Evolutionary conservation across 2,329 filamentous ascomycete species (phyloP).

Genomic region (Diplodia scrobiculata): DNA sequence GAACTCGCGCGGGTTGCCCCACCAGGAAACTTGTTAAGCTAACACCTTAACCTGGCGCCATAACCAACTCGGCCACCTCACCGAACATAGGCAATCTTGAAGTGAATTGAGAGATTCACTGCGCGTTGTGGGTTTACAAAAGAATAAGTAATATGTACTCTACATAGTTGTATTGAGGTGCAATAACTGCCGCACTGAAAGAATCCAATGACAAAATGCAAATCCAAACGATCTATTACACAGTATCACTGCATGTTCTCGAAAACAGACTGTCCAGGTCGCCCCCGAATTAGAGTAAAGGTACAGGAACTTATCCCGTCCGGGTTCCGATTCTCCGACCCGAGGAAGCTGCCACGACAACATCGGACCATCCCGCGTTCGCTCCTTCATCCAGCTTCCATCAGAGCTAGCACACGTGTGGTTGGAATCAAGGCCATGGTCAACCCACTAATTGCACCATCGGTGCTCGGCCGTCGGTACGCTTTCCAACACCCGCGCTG

Average conservation of each 20-base stretch:
- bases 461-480: not conserved
- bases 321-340: not conserved
- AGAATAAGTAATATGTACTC: too few relatives aligned
- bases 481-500: not conserved
- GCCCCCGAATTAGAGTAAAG: too few relatives aligned
- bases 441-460: not conserved
- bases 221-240: too few relatives aligned
- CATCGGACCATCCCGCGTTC: not conserved
- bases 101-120: not conserved
- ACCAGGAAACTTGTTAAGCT: slow-evolving; percentile 29
- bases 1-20: slow-evolving; percentile 29
- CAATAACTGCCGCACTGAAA: not conserved
- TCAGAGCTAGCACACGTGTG: not conserved
- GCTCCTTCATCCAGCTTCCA: too few relatives aligned
- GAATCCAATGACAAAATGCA: too few relatives aligned
- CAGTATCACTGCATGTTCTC: too few relatives aligned
- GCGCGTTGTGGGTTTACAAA: too few relatives aligned
- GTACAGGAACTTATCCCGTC: too few relatives aligned
- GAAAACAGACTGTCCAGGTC: too few relatives aligned
- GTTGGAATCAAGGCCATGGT: not conserved
- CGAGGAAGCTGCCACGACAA: not conserved
- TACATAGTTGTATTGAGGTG: not conserved
- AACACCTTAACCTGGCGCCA: slow-evolving; percentile 30
- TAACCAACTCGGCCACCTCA: slow-evolving; percentile 31
- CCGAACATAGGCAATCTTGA: not conserved